Evolutionary conservation across 768 basidiomycete genomes (phyloP), one percentile per base, ranked within the genome.

Genomic region (Suillus occidentalis): DNA sequence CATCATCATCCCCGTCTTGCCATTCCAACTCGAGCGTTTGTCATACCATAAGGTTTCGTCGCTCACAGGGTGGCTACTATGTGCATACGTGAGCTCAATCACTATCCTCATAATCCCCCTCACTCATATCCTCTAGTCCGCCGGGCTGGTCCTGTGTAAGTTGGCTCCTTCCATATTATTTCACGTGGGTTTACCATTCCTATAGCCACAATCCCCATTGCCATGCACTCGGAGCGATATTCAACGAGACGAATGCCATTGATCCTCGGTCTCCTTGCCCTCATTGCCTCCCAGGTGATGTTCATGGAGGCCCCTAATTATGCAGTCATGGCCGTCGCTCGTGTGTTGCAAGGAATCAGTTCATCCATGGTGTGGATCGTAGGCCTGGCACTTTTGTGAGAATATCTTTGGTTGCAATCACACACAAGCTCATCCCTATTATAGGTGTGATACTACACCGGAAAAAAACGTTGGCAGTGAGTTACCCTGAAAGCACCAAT

Each of bases 291-390:
- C 2, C 85, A 87, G 72, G 72, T 87, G 20, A 79, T 89, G 76
- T 76, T 89, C 13, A 88, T 89, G 87, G 84, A 87, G 67, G 86
- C 87, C 0, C 83, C 82, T 3, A 81, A 77, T 45, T 88, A 84
- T 67, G 68, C 82, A 62, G 72, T 87, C 14, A 87, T 89, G 86
- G 82, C 80, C 16, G 39, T 87, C 43, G 86, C 87, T 9, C 83
- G 88, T 39, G 70, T 82, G n/a, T 57, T 88, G 34, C 88, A 89
- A 72, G 87, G 88, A 6, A 72, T 86, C 12, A 83, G 84, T 18
- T 87, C 87, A 0, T 84, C 87, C 6, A 79, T 87, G 73, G 79
- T 89, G 10, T 89, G 87, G 87, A 80, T 86, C 0, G 83, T 87
- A 22, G 87, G 87, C 2, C 68, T 89, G 39, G 87, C 87, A 31